A percentile compares a stretch with the other conserved stretches of the same genome.
phyloP scores from a whole-genome alignment of 257 asterid genomes.

The Nicotiana noctiflora region DNA sequence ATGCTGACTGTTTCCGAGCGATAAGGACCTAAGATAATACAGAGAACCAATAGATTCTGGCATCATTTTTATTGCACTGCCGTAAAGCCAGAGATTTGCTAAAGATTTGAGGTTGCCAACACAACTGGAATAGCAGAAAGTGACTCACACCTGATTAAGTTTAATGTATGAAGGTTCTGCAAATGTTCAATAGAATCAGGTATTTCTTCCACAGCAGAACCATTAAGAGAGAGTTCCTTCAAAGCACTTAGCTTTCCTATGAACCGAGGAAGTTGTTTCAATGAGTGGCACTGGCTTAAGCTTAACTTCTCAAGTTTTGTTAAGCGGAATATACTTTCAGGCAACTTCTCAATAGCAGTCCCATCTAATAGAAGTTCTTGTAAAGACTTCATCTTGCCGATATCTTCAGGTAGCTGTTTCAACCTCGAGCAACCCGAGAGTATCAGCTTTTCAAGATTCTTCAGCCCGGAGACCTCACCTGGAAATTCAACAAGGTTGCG shows the following conservation, averaged over 20 bases:
- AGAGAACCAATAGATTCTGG: conserved; percentile 26
- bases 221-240: conserved; percentile 17
- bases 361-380: conserved; percentile 21
- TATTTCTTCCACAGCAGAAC: conserved; percentile 18
- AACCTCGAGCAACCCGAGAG: conserved; percentile 27
- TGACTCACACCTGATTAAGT: conserved; percentile 17
- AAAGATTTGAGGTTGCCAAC: conserved; percentile 22
- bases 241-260: conserved; percentile 25
- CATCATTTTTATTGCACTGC: conserved; percentile 11
- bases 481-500: conserved; percentile 25
- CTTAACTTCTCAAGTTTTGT: conserved; percentile 18
- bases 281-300: conserved; percentile 9
- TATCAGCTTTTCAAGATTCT: conserved; percentile 24
- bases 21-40: conserved; percentile 18
- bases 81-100: conserved; percentile 16
- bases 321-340: conserved; percentile 14
- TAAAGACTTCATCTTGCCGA: conserved; percentile 19
- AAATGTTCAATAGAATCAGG: conserved; percentile 21
- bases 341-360: conserved; percentile 17
- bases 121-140: conserved; percentile 12
- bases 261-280: conserved; percentile 16
- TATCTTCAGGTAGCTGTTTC: conserved; percentile 17
- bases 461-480: conserved; percentile 31
- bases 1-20: conserved; percentile 9
- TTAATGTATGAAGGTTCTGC: conserved; percentile 19